phyloP scores from a whole-genome alignment of 805 yeast genomes.

The Starmerella sp. region DNA sequence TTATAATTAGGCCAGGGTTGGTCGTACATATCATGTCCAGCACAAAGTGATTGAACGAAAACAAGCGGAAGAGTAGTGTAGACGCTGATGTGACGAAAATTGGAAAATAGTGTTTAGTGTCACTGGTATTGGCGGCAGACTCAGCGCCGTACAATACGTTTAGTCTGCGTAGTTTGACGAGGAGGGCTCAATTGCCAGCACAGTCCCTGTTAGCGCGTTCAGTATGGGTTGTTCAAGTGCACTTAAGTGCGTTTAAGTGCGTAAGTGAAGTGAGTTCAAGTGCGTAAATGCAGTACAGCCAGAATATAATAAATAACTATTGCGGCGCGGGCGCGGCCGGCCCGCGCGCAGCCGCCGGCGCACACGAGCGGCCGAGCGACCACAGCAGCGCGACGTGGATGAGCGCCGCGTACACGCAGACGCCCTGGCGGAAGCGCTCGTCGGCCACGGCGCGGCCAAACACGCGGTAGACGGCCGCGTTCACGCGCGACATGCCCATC shows the following conservation, averaged over 20 bases:
- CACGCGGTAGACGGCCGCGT: slow-evolving; percentile 45
- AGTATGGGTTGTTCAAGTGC: no score
- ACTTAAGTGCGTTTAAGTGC: no score
- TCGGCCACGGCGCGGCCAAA: slow-evolving; percentile 28
- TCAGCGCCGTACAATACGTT: no score
- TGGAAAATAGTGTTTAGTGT: no score
- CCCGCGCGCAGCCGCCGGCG: not conserved
- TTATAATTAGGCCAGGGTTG: slow-evolving; percentile 1
- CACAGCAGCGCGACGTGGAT: slow-evolving; percentile 45
- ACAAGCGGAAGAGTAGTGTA: no score
- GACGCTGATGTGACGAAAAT: no score
- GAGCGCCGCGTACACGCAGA: slow-evolving; percentile 56
- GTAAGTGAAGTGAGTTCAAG: no score
- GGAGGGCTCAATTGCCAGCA: no score
- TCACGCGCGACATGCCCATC: slow-evolving; percentile 63
- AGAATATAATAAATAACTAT: not conserved
- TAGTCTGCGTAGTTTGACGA: no score
- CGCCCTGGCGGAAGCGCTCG: slow-evolving; percentile 10
- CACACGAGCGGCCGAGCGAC: not conserved
- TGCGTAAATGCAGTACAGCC: no score
- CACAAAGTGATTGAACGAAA: not conserved
- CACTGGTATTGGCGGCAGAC: no score
- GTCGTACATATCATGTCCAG: slow-evolving; percentile 6
- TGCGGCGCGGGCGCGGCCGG: not conserved
- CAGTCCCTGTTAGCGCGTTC: no score